Evolutionary conservation across 2,329 filamentous ascomycete genomes (phyloP), one percentile per base, ranked within the genome.

Genomic region (Ustilaginoidea virens): DNA sequence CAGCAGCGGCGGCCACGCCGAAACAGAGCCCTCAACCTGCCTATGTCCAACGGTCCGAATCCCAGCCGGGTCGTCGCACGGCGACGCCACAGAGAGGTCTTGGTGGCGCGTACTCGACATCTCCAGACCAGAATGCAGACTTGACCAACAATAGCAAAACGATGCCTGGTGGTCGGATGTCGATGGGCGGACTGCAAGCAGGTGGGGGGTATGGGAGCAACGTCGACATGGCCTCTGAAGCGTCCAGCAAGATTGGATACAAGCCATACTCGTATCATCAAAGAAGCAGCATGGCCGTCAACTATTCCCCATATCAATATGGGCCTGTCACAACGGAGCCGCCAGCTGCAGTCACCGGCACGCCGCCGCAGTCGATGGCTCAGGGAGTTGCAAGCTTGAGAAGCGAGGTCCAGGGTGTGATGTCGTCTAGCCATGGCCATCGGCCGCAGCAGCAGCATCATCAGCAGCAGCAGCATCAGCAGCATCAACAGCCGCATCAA

Each of bases 241-340:
- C 29, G 17, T 24, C 35, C 14, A 33, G 35, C 7, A 44, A 42
- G 18, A 39, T 46, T 9, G 37, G 36, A 6, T 43, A 53, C 35
- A 37, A 60, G 26, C 47, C 53, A 7, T 47, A 51, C 30, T 36
- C 46, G n/a, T 49, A 45, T n/a, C 49, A 45, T n/a, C 43, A 36
- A n/a, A 41, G 32, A 17, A 37, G 29, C 16, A 31, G 37, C 0
- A 27, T 37, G 1, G 19, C 17, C 3, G 14, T 7, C n/a, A 12
- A 6, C 3, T 30, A 30, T 11, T 24, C 23, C 4, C n/a, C 24
- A 4, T 30, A 30, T 20, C 16, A 23, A 4, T 30, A 19, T 20
- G 27, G 22, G 3, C 10, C 11, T 5, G 26, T 20, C 7, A 11
- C 19, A 20, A 15, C 6, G 3, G 14, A 8, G 17, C 7, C 24